Evolutionary conservation across 2,329 filamentous ascomycete genomes (phyloP), one percentile per base, ranked within the genome.

Genomic region (Aureobasidium sp.): DNA sequence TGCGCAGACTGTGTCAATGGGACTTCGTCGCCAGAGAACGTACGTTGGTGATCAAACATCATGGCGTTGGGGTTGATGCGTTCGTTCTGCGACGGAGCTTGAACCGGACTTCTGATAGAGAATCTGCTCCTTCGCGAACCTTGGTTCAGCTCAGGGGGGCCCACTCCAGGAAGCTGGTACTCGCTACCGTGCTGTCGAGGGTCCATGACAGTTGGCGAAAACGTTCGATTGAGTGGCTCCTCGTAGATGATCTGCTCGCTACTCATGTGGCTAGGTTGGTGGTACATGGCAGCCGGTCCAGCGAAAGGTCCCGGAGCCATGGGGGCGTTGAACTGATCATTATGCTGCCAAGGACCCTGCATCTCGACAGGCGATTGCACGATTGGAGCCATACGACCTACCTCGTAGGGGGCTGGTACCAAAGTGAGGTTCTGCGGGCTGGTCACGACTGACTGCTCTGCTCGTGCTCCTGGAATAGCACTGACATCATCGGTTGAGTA

Each of bases 121-220:
- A 47, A 50, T 36, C 50, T 55, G 37, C 48, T 52, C 29, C 50
- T 47, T 25, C 41, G 30, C 7, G 60, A 32, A 3, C 42, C 34
- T 36, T 54, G 50, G 3, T 2, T 29, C n/a, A 34, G 5, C 3
- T 60, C 49, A 8, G 73, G 71, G 13, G 74, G 73, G 5, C 70
- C 75, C 21, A 74, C 72, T 3, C 73, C 72, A 9, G 73, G 68
- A 13, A 74, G 64, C 10, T 75, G 71, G 62, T 73, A 75, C 50
- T 79, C 76, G n/a, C 69, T 71, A 13, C 71, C 71, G 21, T 76
- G 75, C 1, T 75, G 70, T 37, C 75, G 75, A 15, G 79, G 74
- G 50, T 66, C 60, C 41, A 63, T 64, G 11, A 66, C 65, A 39
- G 65, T 57, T 5, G 61, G 45, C 7, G 53, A 45, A 29, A 63